Evolutionary conservation across 2,329 filamentous ascomycete species (phyloP), one percentile per base, ranked within the genome.

Genomic region (Ophiosphaerella narmari): DNA sequence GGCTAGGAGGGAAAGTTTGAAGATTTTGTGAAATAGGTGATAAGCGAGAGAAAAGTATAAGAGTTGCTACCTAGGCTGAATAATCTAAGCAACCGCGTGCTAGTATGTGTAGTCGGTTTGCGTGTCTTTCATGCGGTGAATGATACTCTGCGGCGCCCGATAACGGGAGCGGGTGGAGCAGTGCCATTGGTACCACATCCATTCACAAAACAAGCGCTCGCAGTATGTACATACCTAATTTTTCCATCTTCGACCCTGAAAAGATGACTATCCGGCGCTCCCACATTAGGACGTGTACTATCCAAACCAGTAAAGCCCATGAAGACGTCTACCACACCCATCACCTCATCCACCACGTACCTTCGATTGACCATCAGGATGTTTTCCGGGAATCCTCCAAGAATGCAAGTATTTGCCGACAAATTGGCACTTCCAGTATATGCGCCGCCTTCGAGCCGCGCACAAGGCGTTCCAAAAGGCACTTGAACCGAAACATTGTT

Each of bases 341-440:
- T 47, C 23, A 53, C 58, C 46, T 68, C 65, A 43, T 67, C 63
- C 11, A 66, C 48, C 18, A 67, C 63, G 43, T 68, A 67, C 33
- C 57, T 45, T 2, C 63, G 45, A 31, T 66, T 60, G 8, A 57
- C 50, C 57, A 62, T 49, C 2, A 56, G 52, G 21, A 62, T 47
- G 16, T 60, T 48, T 3, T 44, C 43, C 0, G 55, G 55, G 4
- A 57, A 36, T 16, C 52, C 48, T 6, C 52, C 55, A 5, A 54
- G 41, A 16, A 45, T 39, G 12, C 55, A 57, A 1, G 51, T 57
- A 21, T 59, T 48, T 1, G 52, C 54, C 5, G 57, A 54, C 11
- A 60, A 29, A 6, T 54, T 63, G 2, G 56, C 57, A 6, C 52
- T 43, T 4, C 55, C 50, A 1, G 57, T 60, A 18, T 58, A 57